These are phyloP conservation scores for Colletotrichum somersetense DNA, from an alignment of 2,329 filamentous ascomycete species.

Conservation along the genomic window DNA sequence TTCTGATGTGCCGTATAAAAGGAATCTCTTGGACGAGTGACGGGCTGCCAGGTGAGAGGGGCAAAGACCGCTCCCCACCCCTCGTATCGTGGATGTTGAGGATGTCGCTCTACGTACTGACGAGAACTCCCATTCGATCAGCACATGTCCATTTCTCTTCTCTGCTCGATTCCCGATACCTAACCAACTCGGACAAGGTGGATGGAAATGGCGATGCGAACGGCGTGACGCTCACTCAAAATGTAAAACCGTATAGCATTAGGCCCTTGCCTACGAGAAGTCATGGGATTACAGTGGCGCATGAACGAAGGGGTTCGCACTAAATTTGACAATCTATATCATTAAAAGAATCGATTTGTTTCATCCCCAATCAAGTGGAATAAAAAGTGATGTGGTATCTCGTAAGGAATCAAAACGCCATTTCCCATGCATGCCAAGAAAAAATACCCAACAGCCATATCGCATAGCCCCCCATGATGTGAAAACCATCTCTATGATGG, in stretches of 20 bases:
- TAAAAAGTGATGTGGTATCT: conserved; percentile 42
- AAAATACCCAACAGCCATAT: neutral
- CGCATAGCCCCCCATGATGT: neutral
- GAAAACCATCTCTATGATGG: neutral
- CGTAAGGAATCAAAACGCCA: conserved; percentile 36
- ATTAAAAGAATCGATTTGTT: neutral
- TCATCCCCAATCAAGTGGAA: conserved; percentile 38
- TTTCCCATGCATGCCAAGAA: conserved; percentile 33
- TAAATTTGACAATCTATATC: neutral
- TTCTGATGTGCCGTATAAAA: neutral
- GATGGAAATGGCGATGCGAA: neutral
- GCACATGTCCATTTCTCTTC: neutral
- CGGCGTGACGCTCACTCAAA: neutral
- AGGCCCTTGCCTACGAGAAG: neutral
- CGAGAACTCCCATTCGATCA: neutral
- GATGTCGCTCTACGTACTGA: neutral
- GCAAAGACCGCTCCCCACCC: no score
- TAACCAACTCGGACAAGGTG: neutral
- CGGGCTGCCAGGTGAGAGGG: no score
- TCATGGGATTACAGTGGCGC: neutral
- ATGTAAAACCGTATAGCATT: neutral
- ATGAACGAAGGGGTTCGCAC: neutral
- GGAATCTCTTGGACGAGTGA: neutral
- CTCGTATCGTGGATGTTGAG: neutral
- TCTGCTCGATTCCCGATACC: neutral